Evolutionary conservation across 306 rosid genomes (phyloP).

Genomic region (Acacia melanoxylon): DNA sequence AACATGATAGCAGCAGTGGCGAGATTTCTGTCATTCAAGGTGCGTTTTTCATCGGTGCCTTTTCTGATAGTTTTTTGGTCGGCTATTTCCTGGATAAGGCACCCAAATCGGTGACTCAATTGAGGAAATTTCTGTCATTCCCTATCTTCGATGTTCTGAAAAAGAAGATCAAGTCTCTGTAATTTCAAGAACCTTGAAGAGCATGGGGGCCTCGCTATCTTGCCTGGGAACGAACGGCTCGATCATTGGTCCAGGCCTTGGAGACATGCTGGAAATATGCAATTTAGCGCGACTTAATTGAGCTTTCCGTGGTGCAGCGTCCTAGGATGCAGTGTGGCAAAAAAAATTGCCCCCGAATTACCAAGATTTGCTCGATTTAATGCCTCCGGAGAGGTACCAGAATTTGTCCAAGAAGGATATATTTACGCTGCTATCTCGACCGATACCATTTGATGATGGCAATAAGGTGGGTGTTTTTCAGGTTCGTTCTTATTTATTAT

Average conservation of each 20-base stretch:
- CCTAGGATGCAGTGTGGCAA: slow-evolving; percentile 85
- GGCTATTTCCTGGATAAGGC: too few relatives aligned
- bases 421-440: slow-evolving; percentile 66
- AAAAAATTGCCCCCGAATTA: slow-evolving; percentile 75
- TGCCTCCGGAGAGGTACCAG: slow-evolving; percentile 61
- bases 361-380: slow-evolving; percentile 59
- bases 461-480: slow-evolving; percentile 55
- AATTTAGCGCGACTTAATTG: slow-evolving; percentile 79
- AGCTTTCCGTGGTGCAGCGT: slow-evolving; percentile 87
- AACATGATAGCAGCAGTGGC: too few relatives aligned
- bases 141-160: too few relatives aligned
- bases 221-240: slow-evolving; percentile 60
- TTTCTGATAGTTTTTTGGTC: too few relatives aligned
- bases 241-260: slow-evolving; percentile 59
- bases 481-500: not conserved
- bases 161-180: too few relatives aligned
- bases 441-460: slow-evolving; percentile 66
- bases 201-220: slow-evolving; percentile 86
- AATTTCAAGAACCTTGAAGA: not conserved
- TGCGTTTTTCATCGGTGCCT: too few relatives aligned
- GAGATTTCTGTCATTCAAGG: too few relatives aligned
- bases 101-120: too few relatives aligned
- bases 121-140: too few relatives aligned
- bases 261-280: slow-evolving; percentile 88
- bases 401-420: slow-evolving; percentile 70